Evolutionary conservation across 2,329 filamentous ascomycete species (phyloP).

Genomic region (Colletotrichum tamarilloi): DNA sequence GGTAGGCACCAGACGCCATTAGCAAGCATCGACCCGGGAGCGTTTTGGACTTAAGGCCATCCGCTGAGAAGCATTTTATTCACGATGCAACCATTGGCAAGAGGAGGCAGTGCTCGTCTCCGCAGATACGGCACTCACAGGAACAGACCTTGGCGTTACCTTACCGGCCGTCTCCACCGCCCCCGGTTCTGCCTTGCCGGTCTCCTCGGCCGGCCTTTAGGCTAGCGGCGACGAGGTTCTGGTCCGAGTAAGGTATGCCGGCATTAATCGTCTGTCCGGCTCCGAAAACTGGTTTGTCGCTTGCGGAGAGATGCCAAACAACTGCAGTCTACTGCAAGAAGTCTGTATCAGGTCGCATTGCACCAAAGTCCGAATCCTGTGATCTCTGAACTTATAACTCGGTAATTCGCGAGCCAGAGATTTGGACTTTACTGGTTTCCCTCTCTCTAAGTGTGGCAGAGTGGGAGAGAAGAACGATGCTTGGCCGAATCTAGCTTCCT

Average conservation of each 20-base stretch:
- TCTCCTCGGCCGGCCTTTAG: neutral
- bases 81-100: neutral
- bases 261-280: neutral
- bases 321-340: neutral
- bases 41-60: neutral
- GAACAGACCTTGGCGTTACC: neutral
- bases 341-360: neutral
- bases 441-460: neutral
- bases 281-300: neutral
- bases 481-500: neutral
- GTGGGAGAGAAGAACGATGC: neutral
- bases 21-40: neutral
- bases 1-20: neutral
- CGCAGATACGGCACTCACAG: neutral
- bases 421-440: neutral
- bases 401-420: neutral
- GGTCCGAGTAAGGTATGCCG: neutral
- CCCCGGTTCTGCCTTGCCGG: neutral
- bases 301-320: neutral
- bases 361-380: neutral
- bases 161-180: neutral
- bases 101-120: neutral
- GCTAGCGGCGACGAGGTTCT: neutral
- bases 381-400: too few relatives aligned
- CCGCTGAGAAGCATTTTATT: neutral